phyloP scores from a whole-genome alignment of 768 basidiomycete species.

The Dioszegia aurantiaca region DNA sequence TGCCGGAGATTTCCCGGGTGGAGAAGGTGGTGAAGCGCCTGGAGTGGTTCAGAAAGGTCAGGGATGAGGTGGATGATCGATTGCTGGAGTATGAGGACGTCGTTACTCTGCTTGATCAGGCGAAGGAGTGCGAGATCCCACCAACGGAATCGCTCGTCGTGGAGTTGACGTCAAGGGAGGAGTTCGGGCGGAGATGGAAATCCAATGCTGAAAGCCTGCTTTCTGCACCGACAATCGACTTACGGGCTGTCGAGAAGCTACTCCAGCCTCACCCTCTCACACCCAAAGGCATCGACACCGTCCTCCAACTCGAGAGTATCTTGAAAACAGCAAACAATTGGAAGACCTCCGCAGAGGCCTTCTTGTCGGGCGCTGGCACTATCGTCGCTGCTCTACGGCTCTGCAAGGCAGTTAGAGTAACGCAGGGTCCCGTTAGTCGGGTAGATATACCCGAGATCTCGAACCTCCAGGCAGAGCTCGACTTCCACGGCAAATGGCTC shows the following conservation, averaged over 20 bases:
- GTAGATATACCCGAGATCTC: conserved; percentile 46
- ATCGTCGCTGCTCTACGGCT: conserved; percentile 27
- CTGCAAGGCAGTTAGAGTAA: conserved; percentile 33
- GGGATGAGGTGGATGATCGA: conserved; percentile 66
- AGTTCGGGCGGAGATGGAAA: conserved; percentile 74
- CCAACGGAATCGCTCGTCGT: conserved; percentile 65
- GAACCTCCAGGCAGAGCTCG: conserved; percentile 38
- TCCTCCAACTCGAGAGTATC: conserved; percentile 65
- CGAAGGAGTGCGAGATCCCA: conserved; percentile 65
- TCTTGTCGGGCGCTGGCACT: conserved; percentile 22
- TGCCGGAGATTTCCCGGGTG: conserved; percentile 73
- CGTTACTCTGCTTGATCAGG: conserved; percentile 67
- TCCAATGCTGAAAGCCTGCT: conserved; percentile 58
- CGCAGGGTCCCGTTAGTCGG: conserved; percentile 34
- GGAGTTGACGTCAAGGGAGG: conserved; percentile 64
- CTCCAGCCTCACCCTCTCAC: conserved; percentile 64
- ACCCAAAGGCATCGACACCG: conserved; percentile 67
- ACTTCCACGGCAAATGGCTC: conserved; percentile 41
- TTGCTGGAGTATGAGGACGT: conserved; percentile 73
- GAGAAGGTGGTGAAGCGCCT: conserved; percentile 78
- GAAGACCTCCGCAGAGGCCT: conserved; percentile 32
- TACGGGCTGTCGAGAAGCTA: conserved; percentile 73
- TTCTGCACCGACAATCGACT: conserved; percentile 57
- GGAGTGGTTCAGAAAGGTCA: conserved; percentile 69
- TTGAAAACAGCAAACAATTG: conserved; percentile 51